These are phyloP conservation scores for Trichoderma breve DNA, from an alignment of 2,329 filamentous ascomycete genomes.

Conservation along the genomic window DNA sequence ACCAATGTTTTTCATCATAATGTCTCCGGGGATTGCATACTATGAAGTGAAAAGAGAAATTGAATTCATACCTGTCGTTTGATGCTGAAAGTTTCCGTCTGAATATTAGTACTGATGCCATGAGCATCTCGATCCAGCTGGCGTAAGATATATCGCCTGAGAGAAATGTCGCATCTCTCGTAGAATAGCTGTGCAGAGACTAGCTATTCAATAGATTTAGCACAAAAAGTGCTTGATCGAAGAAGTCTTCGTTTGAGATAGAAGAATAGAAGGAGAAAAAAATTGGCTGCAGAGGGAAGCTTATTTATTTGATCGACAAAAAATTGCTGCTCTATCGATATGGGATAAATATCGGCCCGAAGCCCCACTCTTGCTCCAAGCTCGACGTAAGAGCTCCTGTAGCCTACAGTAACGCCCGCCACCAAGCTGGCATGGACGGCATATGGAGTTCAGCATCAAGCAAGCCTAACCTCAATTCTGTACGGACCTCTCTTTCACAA, in stretches of 20 bases:
- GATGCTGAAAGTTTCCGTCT: not conserved
- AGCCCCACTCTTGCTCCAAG: slow-evolving; percentile 19
- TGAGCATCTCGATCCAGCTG: not conserved
- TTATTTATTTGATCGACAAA: slow-evolving; percentile 12
- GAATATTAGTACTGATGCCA: not conserved
- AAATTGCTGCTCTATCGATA: slow-evolving; percentile 13
- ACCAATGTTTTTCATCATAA: slow-evolving; percentile 83
- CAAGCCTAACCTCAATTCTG: not conserved
- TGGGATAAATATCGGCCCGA: slow-evolving; percentile 19
- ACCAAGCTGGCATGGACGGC: slow-evolving; percentile 5
- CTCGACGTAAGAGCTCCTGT: slow-evolving; percentile 41
- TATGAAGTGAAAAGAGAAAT: not conserved
- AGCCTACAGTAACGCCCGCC: slow-evolving; percentile 30
- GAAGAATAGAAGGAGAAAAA: not conserved
- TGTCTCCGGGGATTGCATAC: not conserved
- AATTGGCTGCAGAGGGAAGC: not conserved
- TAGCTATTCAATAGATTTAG: not conserved
- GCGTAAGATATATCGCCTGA: not conserved
- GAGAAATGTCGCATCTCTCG: not conserved
- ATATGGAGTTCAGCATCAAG: not conserved
- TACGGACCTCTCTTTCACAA: not conserved
- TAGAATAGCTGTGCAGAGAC: not conserved
- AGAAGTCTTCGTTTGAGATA: not conserved
- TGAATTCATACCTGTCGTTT: slow-evolving; percentile 17
- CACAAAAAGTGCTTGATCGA: not conserved